Base-by-base conservation (phyloP, 768 basidiomycete genomes). In the Kwoniella botswanensis region DNA sequence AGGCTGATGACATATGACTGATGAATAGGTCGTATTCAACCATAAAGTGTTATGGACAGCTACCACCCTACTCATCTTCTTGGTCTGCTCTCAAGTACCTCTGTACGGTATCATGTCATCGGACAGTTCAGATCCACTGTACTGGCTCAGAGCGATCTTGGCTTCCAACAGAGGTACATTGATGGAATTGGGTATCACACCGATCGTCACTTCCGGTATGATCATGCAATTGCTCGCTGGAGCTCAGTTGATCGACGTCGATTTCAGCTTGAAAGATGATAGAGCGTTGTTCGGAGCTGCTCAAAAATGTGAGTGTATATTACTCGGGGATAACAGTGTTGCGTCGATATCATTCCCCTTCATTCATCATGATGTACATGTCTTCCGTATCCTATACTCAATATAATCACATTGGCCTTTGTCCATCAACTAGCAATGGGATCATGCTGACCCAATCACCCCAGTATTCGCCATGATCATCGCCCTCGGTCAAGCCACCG, bases 71-170 rank as follows among this genome's bases (percentile, higher is more conserved):
- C 91, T 98, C 85, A 98, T 99, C 85, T 98, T 98, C 92, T 86
- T 99, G 82, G 96, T 98, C 74, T 98, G 96, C 88, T 98, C 95
- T 29, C 97, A 98, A 86, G 96, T 98, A 42, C 97, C 97, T 6
- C 88, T 99, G 58, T 99, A 98, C 85, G 97, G 97, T 73, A 98
- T 99, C 89, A 96, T 98, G 91, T 97, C 94, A 35, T 97, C 94
- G 70, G 96, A 99, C 88, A 97, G 94, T 76, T 94, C 94, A 65
- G 96, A 99, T 86, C 97, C 97, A 15, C 90, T 99, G 54, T 98
- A 97, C 87, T 98, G 96, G 97, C 94, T 98, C 92, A 93, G 96
- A 85, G 96, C 96, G 86, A 98, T 99, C 86, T 89, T 99, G 71
- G 96, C 97, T 24, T 97, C 94, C 7, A 98, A 98, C 86, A 89